Evolutionary conservation across 108 stramenopile species (phyloP).

Genomic region (Thalassiosira profunda): DNA sequence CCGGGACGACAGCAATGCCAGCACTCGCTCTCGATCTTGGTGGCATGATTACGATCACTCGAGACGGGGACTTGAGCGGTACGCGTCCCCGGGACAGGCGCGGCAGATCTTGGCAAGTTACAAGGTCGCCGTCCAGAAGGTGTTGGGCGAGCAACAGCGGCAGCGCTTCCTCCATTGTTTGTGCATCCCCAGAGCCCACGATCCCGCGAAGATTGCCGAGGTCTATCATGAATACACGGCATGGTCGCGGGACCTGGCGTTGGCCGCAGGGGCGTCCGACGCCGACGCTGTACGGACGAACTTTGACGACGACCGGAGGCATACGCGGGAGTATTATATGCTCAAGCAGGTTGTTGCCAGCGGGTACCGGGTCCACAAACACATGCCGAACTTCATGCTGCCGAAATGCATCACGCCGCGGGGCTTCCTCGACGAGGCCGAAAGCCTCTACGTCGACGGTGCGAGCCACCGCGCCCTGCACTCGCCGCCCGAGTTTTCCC

Average conservation of each 20-base stretch:
- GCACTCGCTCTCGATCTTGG: conserved; percentile 48
- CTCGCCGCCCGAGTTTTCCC: too few species aligned
- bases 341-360: conserved; percentile 65
- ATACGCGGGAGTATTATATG: conserved; percentile 80
- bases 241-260: conserved; percentile 81
- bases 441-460: conserved; percentile 12
- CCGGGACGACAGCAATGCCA: background rate
- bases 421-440: conserved; percentile 43
- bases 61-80: conserved; percentile 83
- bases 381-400: conserved; percentile 55
- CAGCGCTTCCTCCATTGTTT: conserved; percentile 54
- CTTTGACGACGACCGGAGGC: conserved; percentile 75
- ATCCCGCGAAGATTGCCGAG: conserved; percentile 76
- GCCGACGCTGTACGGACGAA: conserved; percentile 76
- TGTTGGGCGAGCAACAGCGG: conserved; percentile 72
- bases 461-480: too few species aligned
- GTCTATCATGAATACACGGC: conserved; percentile 75
- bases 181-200: conserved; percentile 38
- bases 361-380: conserved; percentile 46
- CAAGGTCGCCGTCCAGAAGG: conserved; percentile 61
- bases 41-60: conserved; percentile 91
- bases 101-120: conserved; percentile 77
- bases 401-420: conserved; percentile 45
- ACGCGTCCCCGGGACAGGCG: conserved; percentile 84
- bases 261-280: conserved; percentile 83